These are phyloP conservation scores for Telopea speciosissima DNA, from an alignment of 177 flowering plant species.

Conservation along the genomic window DNA sequence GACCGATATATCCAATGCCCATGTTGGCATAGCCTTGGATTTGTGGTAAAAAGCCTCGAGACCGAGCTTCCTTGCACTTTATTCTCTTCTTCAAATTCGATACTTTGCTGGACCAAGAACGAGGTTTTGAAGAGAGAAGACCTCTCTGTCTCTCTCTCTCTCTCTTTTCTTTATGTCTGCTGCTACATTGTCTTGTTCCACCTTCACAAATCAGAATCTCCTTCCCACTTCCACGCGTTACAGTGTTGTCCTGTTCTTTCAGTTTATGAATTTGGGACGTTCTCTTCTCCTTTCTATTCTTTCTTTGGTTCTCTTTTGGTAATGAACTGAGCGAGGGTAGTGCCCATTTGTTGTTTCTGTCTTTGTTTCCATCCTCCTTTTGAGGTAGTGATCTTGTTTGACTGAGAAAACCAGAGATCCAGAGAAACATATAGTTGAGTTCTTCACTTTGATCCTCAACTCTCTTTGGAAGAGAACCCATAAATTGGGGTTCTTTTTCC, in stretches of 20 bases:
- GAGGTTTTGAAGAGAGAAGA: conserved; percentile 33
- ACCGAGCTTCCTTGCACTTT: conserved; percentile 37
- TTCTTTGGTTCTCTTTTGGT: conserved; percentile 14
- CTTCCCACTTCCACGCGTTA: conserved; percentile 28
- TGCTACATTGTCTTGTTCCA: conserved; percentile 47
- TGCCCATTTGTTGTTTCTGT: conserved; percentile 10
- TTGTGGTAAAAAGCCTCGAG: conserved; percentile 30
- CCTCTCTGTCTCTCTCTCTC: conserved; percentile 22
- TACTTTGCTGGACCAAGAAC: conserved; percentile 50
- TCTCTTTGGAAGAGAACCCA: conserved; percentile 5
- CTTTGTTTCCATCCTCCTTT: conserved; percentile 2
- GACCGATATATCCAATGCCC: conserved; percentile 11
- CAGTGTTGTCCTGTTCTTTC: conserved; percentile 15
- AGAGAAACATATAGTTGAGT: conserved; percentile 1
- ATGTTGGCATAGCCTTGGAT: conserved; percentile 27
- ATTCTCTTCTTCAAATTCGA: conserved; percentile 67
- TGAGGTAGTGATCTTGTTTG: not conserved
- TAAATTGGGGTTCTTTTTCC: not conserved
- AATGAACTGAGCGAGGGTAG: conserved; percentile 1
- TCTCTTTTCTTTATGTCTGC: conserved; percentile 26
- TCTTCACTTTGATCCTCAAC: conserved; percentile 10
- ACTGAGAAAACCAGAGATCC: conserved; percentile 5
- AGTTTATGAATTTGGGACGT: conserved; percentile 18
- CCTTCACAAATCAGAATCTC: conserved; percentile 25
- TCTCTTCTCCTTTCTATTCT: conserved; percentile 4